Conservation (phyloP, 1,139 yeast species). For the Candida sanyaensis region DNA sequence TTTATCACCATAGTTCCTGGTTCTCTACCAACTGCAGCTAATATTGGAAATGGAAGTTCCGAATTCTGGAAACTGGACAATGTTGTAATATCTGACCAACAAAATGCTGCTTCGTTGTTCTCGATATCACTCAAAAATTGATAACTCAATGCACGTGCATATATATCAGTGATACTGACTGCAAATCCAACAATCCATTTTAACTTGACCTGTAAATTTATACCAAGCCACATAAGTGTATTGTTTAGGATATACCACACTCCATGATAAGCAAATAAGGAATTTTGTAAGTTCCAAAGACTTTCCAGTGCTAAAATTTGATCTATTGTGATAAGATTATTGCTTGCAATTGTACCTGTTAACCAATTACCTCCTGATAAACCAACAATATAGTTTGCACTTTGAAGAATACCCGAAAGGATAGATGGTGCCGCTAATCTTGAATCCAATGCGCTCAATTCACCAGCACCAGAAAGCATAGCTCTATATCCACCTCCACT, state of each 20-base stretch:
- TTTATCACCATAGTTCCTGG: slow-evolving; percentile 35
- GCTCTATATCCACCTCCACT: slow-evolving; percentile 95
- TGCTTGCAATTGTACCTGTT: slow-evolving; percentile 34
- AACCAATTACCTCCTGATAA: slow-evolving; percentile 45
- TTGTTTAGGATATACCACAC: slow-evolving; percentile 2
- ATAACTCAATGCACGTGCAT: slow-evolving; percentile 43
- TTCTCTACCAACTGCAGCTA: slow-evolving; percentile 42
- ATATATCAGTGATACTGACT: slow-evolving; percentile 34
- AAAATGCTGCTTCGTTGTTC: slow-evolving; percentile 25
- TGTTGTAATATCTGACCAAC: slow-evolving; percentile 34
- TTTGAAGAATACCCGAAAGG: slow-evolving; percentile 40
- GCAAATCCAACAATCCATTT: slow-evolving; percentile 35
- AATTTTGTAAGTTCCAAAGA: slow-evolving; percentile 35
- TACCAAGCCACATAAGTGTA: slow-evolving; percentile 19
- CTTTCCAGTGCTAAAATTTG: slow-evolving; percentile 31
- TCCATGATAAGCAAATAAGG: slow-evolving; percentile 12
- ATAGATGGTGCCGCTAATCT: slow-evolving; percentile 57
- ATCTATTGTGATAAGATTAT: slow-evolving; percentile 37
- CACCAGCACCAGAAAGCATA: slow-evolving; percentile 89
- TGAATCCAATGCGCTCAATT: slow-evolving; percentile 75
- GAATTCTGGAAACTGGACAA: slow-evolving; percentile 27
- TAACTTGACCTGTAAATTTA: slow-evolving; percentile 26
- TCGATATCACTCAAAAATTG: slow-evolving; percentile 32
- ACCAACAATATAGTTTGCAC: slow-evolving; percentile 37
- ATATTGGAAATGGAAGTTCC: slow-evolving; percentile 45